phyloP scores from a whole-genome alignment of 306 rosid species.

The Inga leiocalycina region DNA sequence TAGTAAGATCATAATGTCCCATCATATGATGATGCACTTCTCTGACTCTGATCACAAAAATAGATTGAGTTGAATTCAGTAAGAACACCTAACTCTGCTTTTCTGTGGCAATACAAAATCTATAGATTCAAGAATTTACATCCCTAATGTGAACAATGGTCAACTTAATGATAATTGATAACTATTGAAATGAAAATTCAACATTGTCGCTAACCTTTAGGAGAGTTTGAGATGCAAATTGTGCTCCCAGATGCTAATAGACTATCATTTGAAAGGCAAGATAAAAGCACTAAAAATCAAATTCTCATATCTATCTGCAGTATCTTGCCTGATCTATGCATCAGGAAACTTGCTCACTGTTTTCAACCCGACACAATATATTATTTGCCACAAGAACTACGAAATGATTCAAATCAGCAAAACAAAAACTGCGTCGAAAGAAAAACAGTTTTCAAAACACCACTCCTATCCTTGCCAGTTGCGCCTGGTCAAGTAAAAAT shows the following conservation, averaged over 20 bases:
- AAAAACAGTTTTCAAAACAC: background rate
- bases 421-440: background rate
- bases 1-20: background rate
- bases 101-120: slow-evolving; percentile 23
- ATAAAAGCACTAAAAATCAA: background rate
- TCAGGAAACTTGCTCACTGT: background rate
- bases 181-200: slow-evolving; percentile 11
- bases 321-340: background rate
- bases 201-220: slow-evolving; percentile 9
- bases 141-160: background rate
- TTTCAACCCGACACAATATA: background rate
- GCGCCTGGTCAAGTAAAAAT: slow-evolving; percentile 18
- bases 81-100: background rate
- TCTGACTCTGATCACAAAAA: background rate
- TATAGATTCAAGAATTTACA: background rate
- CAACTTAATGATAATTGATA: background rate
- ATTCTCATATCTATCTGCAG: background rate
- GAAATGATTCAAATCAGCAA: background rate
- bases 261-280: background rate
- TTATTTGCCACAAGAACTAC: background rate
- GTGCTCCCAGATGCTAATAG: background rate
- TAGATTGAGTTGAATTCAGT: slow-evolving; percentile 1
- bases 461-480: slow-evolving; percentile 5
- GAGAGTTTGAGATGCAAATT: background rate
- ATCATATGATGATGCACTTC: background rate